A percentile compares a stretch with the other conserved stretches of the same genome.
These are phyloP conservation scores for Coemansia sp. DNA, from an alignment of 192 early-diverging fungal genomes.

Conservation along the genomic window DNA sequence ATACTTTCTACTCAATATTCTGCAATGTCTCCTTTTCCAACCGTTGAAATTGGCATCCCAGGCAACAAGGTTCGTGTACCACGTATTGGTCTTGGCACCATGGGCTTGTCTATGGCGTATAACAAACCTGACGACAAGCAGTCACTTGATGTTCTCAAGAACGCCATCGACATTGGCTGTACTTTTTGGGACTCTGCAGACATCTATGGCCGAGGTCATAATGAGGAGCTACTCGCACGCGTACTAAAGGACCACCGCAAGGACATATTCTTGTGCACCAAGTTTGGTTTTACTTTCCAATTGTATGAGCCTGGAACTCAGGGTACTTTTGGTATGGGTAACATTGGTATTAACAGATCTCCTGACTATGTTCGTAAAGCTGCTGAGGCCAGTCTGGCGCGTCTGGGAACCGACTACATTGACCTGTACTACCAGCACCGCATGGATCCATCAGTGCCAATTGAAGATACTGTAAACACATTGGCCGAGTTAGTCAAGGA, in stretches of 20 bases:
- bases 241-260: slow-evolving; percentile 54
- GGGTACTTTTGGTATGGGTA: slow-evolving; percentile 11
- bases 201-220: slow-evolving; percentile 58
- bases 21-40: not conserved
- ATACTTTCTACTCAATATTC: not conserved
- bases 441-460: slow-evolving; percentile 58
- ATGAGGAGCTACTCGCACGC: slow-evolving; percentile 58
- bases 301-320: slow-evolving; percentile 17
- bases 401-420: slow-evolving; percentile 59
- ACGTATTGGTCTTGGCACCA: slow-evolving; percentile 37
- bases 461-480: slow-evolving; percentile 62
- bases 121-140: slow-evolving; percentile 31
- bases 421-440: slow-evolving; percentile 69
- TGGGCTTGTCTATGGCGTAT: slow-evolving; percentile 50
- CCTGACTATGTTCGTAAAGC: slow-evolving; percentile 57
- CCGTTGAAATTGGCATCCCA: slow-evolving; percentile 27
- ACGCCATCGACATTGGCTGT: slow-evolving; percentile 58
- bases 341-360: slow-evolving; percentile 37
- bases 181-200: slow-evolving; percentile 63
- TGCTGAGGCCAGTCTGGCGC: slow-evolving; percentile 46
- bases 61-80: slow-evolving; percentile 27
- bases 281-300: slow-evolving; percentile 54
- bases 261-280: slow-evolving; percentile 62
- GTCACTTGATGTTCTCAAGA: slow-evolving; percentile 48
- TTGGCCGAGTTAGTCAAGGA: slow-evolving; percentile 69